Percentiles rank a stretch among this genome's conserved stretches.
These are phyloP conservation scores for Margaritispora aquatica DNA, from an alignment of 495 filamentous ascomycete genomes.

Conservation along the genomic window DNA sequence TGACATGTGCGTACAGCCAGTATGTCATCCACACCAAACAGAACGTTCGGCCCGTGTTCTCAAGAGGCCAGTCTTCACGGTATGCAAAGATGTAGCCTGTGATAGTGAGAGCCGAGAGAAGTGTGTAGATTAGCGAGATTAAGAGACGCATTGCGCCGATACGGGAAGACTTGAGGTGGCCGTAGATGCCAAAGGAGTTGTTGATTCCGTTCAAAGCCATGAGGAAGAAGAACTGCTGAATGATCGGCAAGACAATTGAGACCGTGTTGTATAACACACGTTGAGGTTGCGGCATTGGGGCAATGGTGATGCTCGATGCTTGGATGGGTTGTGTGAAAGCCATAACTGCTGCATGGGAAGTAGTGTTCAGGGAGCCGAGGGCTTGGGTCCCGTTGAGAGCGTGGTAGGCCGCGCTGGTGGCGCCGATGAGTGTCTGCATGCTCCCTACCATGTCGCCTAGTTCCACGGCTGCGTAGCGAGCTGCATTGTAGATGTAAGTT, in stretches of 20 bases:
- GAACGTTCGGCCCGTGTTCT: constrained; percentile 39
- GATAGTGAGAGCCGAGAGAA: constrained; percentile 35
- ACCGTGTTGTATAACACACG: constrained; percentile 42
- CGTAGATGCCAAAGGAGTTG: background rate
- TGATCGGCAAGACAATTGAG: constrained; percentile 31
- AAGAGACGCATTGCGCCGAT: constrained; percentile 25
- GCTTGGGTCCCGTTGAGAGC: constrained; percentile 24
- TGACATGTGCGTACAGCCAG: constrained; percentile 43
- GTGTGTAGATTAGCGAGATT: constrained; percentile 34
- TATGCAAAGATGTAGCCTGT: constrained; percentile 44
- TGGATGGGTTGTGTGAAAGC: constrained; percentile 34
- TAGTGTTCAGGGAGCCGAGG: constrained; percentile 20
- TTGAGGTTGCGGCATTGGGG: constrained; percentile 38
- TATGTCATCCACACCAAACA: constrained; percentile 36
- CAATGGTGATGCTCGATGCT: constrained; percentile 31
- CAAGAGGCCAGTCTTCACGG: constrained; percentile 36
- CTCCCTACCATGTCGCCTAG: constrained; percentile 26
- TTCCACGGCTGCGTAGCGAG: constrained; percentile 35
- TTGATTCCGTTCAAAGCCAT: constrained; percentile 27
- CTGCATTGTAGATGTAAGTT: constrained; percentile 42
- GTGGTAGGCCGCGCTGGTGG: constrained; percentile 30
- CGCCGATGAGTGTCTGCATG: constrained; percentile 25
- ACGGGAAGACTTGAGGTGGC: background rate
- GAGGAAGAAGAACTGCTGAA: constrained; percentile 48
- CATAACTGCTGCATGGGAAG: constrained; percentile 25